Evolutionary conservation across 2,329 filamentous ascomycete genomes (phyloP), one percentile per base, ranked within the genome.

Genomic region (Paracamarosporium sp.): DNA sequence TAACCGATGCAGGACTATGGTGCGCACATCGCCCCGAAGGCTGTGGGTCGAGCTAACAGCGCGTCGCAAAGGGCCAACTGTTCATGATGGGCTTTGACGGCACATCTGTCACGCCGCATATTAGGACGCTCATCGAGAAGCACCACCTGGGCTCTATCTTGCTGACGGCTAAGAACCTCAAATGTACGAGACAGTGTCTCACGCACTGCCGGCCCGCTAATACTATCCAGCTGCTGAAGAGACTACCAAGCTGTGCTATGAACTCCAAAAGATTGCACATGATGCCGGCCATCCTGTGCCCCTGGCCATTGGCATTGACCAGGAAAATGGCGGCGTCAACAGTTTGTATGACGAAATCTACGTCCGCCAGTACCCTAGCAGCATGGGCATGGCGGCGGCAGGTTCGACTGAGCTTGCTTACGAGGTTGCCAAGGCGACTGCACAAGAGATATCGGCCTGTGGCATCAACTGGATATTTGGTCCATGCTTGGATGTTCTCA

Each of bases 291-390:
- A 98, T 76, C 90, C 91, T 3, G 89, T 94, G 2, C 95, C 95
- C 2, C 81, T 99, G 17, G 83, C 96, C 53, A 97, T 99, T 67
- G 93, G 91, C 36, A 82, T 98, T 35, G 95, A 98, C 73, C 95
- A 99, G 75, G 95, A 99, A 76, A 98, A 99, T 86, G 95, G 95
- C 63, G 93, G 94, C 3, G 94, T 97, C 75, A 98, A 97, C 80
- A 97, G 92, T 78, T 85, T 98, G 2, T 97, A 96, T 71, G 94
- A 98, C 75, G 93, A 97, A 67, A 92, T 95, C 70, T 95, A 93
- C 74, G 94, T 98, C 66, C 93, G 92, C 64, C 95, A 98, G 74
- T 99, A 97, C 67, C 95, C 95, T 8, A 97, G 93, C 71, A 91
- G 94, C 61, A 98, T 99, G 94, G 94, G 93, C 12, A 85, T 97